These are phyloP conservation scores for Aspergillus ellipticus DNA, from an alignment of 495 filamentous ascomycete species.

Conservation along the genomic window DNA sequence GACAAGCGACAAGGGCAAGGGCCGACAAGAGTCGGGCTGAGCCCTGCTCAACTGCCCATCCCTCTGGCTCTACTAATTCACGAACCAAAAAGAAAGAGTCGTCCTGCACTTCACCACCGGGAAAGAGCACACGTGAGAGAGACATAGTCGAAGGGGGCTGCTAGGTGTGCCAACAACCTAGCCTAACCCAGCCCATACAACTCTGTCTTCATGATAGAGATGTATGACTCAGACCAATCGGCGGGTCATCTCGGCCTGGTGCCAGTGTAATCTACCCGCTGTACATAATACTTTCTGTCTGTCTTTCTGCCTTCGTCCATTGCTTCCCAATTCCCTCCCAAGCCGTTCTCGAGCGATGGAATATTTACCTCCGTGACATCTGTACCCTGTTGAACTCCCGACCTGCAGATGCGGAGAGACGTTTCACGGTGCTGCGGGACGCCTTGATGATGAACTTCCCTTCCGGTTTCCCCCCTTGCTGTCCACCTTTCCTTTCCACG, in stretches of 20 bases:
- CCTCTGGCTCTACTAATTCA: not conserved
- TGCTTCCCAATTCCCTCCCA: no score
- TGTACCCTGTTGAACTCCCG: not conserved
- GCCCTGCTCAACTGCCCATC: not conserved
- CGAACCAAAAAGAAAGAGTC: not conserved
- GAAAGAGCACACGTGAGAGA: not conserved
- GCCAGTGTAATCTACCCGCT: not conserved
- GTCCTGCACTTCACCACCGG: not conserved
- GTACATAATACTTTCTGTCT: not conserved
- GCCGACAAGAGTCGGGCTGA: constrained; percentile 19
- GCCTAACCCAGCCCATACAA: no score
- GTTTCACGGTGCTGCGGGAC: no score
- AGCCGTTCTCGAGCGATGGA: not conserved
- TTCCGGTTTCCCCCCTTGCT: no score
- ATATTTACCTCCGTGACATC: not conserved
- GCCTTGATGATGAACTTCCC: no score
- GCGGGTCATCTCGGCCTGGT: not conserved
- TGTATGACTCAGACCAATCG: not conserved
- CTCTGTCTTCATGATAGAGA: not conserved
- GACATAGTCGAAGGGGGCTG: not conserved
- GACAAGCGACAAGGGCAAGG: constrained; percentile 36
- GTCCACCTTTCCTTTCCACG: no score
- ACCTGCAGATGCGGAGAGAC: no score
- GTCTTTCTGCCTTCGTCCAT: no score
- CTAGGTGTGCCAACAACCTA: not conserved